Base-by-base conservation (phyloP, 192 early-diverging fungal species). In the Entomortierella lignicola region DNA sequence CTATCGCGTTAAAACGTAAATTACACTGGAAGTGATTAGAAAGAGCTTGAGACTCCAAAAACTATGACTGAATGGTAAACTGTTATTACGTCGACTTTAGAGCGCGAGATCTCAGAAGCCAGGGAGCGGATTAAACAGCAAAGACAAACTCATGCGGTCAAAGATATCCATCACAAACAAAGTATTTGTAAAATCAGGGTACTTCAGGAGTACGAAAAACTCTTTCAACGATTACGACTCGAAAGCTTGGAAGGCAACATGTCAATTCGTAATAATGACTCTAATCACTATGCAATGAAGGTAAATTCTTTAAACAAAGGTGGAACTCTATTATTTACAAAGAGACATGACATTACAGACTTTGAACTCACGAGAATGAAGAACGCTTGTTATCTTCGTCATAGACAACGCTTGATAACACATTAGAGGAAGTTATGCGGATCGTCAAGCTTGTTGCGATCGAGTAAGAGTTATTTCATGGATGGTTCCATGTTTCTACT, bases 1-100 rank as follows among this genome's bases (percentile, higher is more conserved):
- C 66, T 11, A 60, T 79, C 23, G 62, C 68, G 0, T 32, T 50
- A 7, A 79, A 70, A 55, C 67, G 75, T 79, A 79, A 25, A 27
- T 51, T n/a, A 5, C 30, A 18, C 17, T 31, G 26, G 8, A 30
- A 41, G n/a, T n/a, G n/a, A n/a, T n/a, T n/a, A n/a, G n/a, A n/a
- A n/a, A n/a, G n/a, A n/a, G n/a, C n/a, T n/a, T n/a, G n/a, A n/a
- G n/a, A n/a, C n/a, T n/a, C n/a, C n/a, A n/a, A 2, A 8, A 26
- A 17, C 26, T 30, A 8, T 55, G 26, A 7, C 37, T 60, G 8
- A 39, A 60, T 12, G 18, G 2, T 8, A 37, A 62, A 44, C 11
- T 4, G 17, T 44, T 32, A 8, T 21, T 42, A 1, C 17, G 4
- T 50, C 8, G 47, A 13, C 15, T 32, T 15, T 77, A 79, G 75